phyloP scores from a whole-genome alignment of 2,329 filamentous ascomycete genomes.

The Ophiognomonia clavigignenti-juglandacearum region DNA sequence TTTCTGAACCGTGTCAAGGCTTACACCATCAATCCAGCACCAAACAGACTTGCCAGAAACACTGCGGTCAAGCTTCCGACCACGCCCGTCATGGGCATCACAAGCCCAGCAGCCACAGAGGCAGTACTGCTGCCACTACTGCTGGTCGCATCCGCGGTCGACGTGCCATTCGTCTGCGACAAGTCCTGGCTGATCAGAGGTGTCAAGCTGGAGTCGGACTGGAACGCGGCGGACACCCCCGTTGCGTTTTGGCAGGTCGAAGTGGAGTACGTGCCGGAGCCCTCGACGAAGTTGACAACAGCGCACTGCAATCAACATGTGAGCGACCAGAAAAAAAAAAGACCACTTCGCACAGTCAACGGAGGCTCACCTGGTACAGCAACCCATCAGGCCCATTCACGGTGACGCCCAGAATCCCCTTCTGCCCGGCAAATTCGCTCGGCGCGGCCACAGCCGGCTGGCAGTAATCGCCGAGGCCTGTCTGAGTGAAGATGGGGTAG shows the following conservation, averaged over 20 bases:
- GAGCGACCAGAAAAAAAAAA: neutral
- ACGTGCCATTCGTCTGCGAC: slow-evolving; percentile 19
- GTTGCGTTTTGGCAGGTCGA: slow-evolving; percentile 35
- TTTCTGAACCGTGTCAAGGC: too few species aligned
- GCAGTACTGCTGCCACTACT: slow-evolving; percentile 2
- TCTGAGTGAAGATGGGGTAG: slow-evolving; percentile 49
- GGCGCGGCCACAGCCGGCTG: slow-evolving; percentile 43
- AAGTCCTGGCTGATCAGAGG: slow-evolving; percentile 24
- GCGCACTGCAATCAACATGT: slow-evolving; percentile 40
- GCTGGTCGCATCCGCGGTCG: slow-evolving; percentile 16
- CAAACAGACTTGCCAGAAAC: slow-evolving; percentile 6
- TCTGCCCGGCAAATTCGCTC: slow-evolving; percentile 45
- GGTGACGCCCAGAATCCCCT: slow-evolving; percentile 50
- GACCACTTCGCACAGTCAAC: too few species aligned
- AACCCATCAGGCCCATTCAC: slow-evolving; percentile 50
- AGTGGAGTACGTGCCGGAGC: slow-evolving; percentile 23
- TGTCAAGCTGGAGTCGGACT: slow-evolving; percentile 25
- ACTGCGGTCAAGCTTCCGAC: slow-evolving; percentile 7
- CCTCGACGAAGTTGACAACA: slow-evolving; percentile 49
- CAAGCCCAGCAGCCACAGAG: slow-evolving; percentile 6
- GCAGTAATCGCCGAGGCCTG: slow-evolving; percentile 50
- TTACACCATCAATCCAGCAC: slow-evolving; percentile 9
- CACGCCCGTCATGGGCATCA: slow-evolving; percentile 6
- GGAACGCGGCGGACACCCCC: slow-evolving; percentile 27
- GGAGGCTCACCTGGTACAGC: slow-evolving; percentile 47